phyloP scores from a whole-genome alignment of 495 filamentous ascomycete species.

The Extremus antarcticus region DNA sequence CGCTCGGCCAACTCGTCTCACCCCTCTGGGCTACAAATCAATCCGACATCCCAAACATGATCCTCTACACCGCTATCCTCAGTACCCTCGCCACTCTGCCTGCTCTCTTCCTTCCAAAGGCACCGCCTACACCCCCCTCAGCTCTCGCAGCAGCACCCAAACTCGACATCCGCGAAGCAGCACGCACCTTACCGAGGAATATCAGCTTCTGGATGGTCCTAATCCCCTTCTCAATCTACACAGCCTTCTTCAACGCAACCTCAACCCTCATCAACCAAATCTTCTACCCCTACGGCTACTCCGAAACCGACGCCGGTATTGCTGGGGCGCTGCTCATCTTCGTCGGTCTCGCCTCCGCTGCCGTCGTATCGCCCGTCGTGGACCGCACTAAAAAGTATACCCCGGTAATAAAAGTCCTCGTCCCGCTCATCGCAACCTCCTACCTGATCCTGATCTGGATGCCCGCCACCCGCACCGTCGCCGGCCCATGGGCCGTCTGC shows the following conservation, averaged over 20 bases:
- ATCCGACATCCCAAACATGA: slow-evolving; percentile 64
- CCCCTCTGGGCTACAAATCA: slow-evolving; percentile 58
- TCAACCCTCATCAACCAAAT: slow-evolving; percentile 87
- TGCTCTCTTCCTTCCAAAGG: slow-evolving; percentile 72
- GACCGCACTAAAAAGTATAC: slow-evolving; percentile 77
- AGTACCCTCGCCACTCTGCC: slow-evolving; percentile 63
- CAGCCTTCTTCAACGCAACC: slow-evolving; percentile 85
- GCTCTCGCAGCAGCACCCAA: slow-evolving; percentile 32
- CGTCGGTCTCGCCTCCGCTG: slow-evolving; percentile 67
- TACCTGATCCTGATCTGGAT: slow-evolving; percentile 78
- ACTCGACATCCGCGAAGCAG: slow-evolving; percentile 45
- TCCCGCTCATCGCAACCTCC: slow-evolving; percentile 58
- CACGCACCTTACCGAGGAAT: slow-evolving; percentile 26
- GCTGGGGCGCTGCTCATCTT: slow-evolving; percentile 85
- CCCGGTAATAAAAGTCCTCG: slow-evolving; percentile 57
- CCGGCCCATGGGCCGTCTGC: slow-evolving; percentile 58
- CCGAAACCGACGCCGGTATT: slow-evolving; percentile 73
- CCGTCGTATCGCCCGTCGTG: slow-evolving; percentile 66
- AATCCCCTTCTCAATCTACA: slow-evolving; percentile 69
- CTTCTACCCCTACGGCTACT: slow-evolving; percentile 69
- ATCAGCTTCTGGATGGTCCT: slow-evolving; percentile 67
- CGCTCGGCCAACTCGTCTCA: slow-evolving; percentile 73
- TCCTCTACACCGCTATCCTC: slow-evolving; percentile 78
- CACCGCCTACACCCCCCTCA: slow-evolving; percentile 59
- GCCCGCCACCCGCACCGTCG: slow-evolving; percentile 55